phyloP scores from a whole-genome alignment of 1,284 basidiomycete species.

The Rhodotorula sp. region DNA sequence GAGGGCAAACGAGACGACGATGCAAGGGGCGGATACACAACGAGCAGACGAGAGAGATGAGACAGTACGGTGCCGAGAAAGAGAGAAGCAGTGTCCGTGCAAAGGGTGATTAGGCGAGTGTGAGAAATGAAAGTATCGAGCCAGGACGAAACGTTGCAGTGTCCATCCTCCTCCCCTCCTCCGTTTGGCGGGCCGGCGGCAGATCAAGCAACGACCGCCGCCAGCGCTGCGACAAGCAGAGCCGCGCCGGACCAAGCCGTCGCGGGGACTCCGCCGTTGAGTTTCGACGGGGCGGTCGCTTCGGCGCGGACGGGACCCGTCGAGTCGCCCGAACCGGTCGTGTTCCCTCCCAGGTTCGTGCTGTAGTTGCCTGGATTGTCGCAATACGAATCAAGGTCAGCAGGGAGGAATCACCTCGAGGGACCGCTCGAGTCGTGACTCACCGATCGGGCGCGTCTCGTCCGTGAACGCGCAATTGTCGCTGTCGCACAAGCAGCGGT shows the following conservation, averaged over 20 bases:
- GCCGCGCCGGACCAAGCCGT: not conserved
- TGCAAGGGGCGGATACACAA: not conserved
- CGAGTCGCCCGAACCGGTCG: not conserved
- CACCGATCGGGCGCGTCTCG: constrained; percentile 63
- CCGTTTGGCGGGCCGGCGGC: too few relatives aligned
- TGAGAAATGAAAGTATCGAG: not conserved
- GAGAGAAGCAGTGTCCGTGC: not conserved
- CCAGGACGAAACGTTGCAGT: not conserved
- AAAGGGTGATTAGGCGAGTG: not conserved
- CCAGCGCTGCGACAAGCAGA: not conserved
- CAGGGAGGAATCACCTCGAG: not conserved
- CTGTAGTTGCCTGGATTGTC: constrained; percentile 22
- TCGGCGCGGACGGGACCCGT: not conserved
- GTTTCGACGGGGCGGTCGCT: constrained; percentile 15
- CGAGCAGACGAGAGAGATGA: not conserved
- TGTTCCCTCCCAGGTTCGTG: constrained; percentile 21
- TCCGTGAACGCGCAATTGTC: constrained; percentile 64
- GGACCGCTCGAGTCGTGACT: not conserved
- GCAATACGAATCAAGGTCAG: not conserved
- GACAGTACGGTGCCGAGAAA: not conserved
- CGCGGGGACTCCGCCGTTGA: not conserved
- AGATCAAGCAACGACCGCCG: not conserved
- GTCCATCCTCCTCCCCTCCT: not conserved
- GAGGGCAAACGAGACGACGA: not conserved
- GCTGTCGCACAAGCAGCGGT: constrained; percentile 64